Evolutionary conservation across 108 stramenopile genomes (phyloP).

Genomic region (Nannochloropsis granulata): DNA sequence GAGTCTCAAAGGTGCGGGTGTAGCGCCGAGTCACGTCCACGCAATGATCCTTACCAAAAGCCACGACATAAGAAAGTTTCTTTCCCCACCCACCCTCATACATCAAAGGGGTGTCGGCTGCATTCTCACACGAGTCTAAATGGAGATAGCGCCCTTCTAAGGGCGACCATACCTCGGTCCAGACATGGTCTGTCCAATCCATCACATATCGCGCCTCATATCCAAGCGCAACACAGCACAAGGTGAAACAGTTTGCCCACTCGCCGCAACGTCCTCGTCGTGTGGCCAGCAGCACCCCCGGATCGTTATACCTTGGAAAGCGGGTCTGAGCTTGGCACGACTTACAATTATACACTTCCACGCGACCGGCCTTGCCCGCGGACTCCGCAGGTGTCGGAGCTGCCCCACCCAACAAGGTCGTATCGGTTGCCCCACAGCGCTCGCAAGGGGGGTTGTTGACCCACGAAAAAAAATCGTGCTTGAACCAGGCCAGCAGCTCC

Average conservation of each 20-base stretch:
- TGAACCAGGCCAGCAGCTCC: slow-evolving; percentile 42
- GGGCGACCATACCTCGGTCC: slow-evolving; percentile 68
- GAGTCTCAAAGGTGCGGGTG: slow-evolving; percentile 37
- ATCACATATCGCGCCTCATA: slow-evolving; percentile 77
- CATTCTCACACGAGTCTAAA: slow-evolving; percentile 80
- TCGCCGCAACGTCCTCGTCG: slow-evolving; percentile 72
- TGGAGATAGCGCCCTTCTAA: slow-evolving; percentile 58
- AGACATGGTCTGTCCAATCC: slow-evolving; percentile 96
- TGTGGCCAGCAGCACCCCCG: slow-evolving; percentile 52
- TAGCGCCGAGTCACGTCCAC: slow-evolving; percentile 82
- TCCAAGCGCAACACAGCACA: slow-evolving; percentile 61
- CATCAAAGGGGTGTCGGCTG: slow-evolving; percentile 77
- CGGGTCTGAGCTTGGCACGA: slow-evolving; percentile 50
- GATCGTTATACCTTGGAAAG: slow-evolving; percentile 82
- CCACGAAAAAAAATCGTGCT: slow-evolving; percentile 49
- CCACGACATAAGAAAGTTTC: slow-evolving; percentile 56
- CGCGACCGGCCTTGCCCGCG: slow-evolving; percentile 17
- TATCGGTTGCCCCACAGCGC: slow-evolving; percentile 20
- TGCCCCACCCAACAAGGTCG: not conserved
- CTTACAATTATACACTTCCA: slow-evolving; percentile 40
- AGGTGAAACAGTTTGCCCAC: slow-evolving; percentile 87
- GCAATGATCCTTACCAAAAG: slow-evolving; percentile 49
- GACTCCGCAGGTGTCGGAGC: slow-evolving; percentile 22
- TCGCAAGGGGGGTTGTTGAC: slow-evolving; percentile 41
- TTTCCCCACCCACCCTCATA: slow-evolving; percentile 97